Base-by-base conservation (phyloP, 768 basidiomycete genomes). In the Inosperma sp. region DNA sequence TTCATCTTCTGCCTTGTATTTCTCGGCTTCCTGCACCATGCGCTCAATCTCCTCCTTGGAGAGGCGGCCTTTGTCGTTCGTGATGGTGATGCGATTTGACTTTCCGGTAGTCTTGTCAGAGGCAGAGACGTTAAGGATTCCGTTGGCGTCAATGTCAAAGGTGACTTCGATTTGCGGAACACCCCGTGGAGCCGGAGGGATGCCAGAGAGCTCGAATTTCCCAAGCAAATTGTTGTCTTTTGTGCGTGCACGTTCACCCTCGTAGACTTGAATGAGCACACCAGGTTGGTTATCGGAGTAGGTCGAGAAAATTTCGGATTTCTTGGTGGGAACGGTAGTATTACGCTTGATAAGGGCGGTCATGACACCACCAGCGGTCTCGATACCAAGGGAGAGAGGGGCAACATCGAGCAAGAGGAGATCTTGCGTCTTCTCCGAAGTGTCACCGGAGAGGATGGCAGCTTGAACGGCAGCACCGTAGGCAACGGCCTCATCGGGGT, bases 331-430 rank as follows among this genome's bases (percentile, higher is more conserved):
- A 58, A 98, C 91, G 43, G 93, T 96, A 57, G 95, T 98, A 80
- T 98, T 97, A 48, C 94, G 87, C 76, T 93, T 94, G 80, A 97
- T 97, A 68, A 98, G 86, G 40, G 93, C 82, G 23, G 95, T 97
- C 91, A 98, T 94, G 67, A 97, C 94, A 82, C 95, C 95, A 70
- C 94, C 95, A 57, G 93, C 93, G 31, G 95, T 97, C 77, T 97
- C 95, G 64, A 98, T 96, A 84, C 93, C 93, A 54, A 85, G 81
- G 48, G 90, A 93, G 43, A 93, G 73, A 19, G 50, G 94, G 51
- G 88, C 76, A 53, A 98, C 94, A 22, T 98, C 95, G 63, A 97
- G 88, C 52, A 98, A 84, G 43, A 97, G 82, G 47, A 98, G 79
- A 61, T 97, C 93, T 71, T 95, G 91, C 17, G 93, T 97, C 78